phyloP scores from a whole-genome alignment of 1,284 basidiomycete species.

The Trichosporon asahii region DNA sequence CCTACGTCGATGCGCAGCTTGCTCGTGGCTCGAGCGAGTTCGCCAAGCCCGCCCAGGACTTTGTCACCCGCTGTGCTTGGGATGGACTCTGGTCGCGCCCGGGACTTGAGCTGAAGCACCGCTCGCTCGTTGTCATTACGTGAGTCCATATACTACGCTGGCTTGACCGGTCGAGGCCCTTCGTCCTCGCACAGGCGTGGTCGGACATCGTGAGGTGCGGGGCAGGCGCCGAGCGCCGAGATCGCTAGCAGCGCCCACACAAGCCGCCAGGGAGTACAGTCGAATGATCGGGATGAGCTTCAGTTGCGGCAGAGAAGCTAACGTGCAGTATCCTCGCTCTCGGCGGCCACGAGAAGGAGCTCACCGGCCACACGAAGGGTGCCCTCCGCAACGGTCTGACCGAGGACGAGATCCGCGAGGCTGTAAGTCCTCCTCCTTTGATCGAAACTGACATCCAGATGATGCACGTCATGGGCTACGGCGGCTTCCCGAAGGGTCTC shows the following conservation, averaged over 20 bases:
- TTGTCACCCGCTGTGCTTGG: slow-evolving; percentile 23
- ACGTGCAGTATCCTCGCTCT: slow-evolving; percentile 24
- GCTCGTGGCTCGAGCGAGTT: slow-evolving; percentile 24
- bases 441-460: not conserved
- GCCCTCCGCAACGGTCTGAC: slow-evolving; percentile 26
- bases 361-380: slow-evolving; percentile 22
- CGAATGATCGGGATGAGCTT: too few relatives aligned
- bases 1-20: slow-evolving; percentile 27
- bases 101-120: slow-evolving; percentile 27
- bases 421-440: not conserved
- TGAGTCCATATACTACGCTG: slow-evolving; percentile 9
- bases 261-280: too few relatives aligned
- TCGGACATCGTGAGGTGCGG: too few relatives aligned
- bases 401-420: slow-evolving; percentile 27
- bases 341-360: slow-evolving; percentile 25
- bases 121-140: slow-evolving; percentile 27
- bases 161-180: too few relatives aligned
- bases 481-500: slow-evolving; percentile 26
- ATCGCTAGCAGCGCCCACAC: too few relatives aligned
- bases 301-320: not conserved
- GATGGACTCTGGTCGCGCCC: slow-evolving; percentile 25
- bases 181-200: too few relatives aligned
- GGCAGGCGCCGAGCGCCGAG: not conserved
- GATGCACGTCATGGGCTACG: slow-evolving; percentile 26
- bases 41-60: slow-evolving; percentile 28